phyloP scores from a whole-genome alignment of 306 rosid genomes.

The Parietaria judaica region DNA sequence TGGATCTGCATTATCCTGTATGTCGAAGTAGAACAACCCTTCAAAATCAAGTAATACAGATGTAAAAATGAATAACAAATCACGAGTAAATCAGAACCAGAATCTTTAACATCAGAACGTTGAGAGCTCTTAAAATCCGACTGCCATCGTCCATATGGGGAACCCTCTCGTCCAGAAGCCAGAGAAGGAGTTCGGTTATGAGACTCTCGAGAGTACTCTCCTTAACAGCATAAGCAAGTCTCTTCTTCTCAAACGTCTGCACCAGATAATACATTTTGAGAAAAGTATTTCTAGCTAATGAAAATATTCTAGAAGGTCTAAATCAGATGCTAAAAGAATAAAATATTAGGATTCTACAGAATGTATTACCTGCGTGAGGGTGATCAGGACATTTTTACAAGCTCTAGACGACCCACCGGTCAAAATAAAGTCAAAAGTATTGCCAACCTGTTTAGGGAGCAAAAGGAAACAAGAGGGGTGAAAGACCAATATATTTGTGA shows the following conservation, averaged over 20 bases:
- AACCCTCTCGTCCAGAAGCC: slow-evolving; percentile 99
- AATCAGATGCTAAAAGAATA: neutral
- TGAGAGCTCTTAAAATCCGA: slow-evolving; percentile 90
- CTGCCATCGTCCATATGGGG: slow-evolving; percentile 99
- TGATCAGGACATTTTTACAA: slow-evolving; percentile 86
- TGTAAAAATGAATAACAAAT: neutral
- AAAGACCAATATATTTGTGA: neutral
- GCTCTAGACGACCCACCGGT: slow-evolving; percentile 91
- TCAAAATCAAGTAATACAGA: slow-evolving; percentile 8
- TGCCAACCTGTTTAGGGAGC: slow-evolving; percentile 57
- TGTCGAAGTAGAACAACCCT: slow-evolving; percentile 8
- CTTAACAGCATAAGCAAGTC: slow-evolving; percentile 86
- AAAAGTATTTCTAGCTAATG: neutral
- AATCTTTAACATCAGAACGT: slow-evolving; percentile 97
- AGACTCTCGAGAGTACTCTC: slow-evolving; percentile 91
- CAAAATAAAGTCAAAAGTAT: slow-evolving; percentile 96
- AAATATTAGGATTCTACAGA: too few relatives aligned
- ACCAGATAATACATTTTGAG: neutral
- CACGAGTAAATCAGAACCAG: slow-evolving; percentile 42
- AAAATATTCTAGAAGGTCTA: neutral
- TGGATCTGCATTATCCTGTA: slow-evolving; percentile 97
- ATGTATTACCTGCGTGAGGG: too few relatives aligned
- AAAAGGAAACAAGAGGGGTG: neutral
- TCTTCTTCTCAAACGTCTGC: slow-evolving; percentile 93
- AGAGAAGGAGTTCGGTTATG: slow-evolving; percentile 88